Percentiles rank a stretch among this genome's conserved stretches.
Evolutionary conservation across 192 early-diverging fungal genomes (phyloP).

Genomic region (Chytriomyces hyalinus): DNA sequence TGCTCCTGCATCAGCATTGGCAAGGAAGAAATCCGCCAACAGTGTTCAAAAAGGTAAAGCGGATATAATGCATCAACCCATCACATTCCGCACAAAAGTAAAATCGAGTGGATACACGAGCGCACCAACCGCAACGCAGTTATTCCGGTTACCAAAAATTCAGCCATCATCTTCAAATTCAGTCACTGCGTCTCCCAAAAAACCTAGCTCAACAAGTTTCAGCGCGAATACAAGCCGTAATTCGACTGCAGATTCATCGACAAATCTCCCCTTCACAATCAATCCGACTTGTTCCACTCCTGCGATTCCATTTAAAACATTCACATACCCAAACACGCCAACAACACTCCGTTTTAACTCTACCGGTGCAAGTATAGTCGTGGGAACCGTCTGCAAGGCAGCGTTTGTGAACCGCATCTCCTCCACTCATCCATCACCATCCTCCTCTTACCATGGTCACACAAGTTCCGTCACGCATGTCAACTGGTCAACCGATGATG

Average conservation of each 20-base stretch:
- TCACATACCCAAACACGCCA: conserved; percentile 36
- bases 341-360: conserved; percentile 35
- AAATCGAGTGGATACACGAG: conserved; percentile 50
- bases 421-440: not conserved
- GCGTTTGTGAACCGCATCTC: conserved; percentile 22
- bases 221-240: not conserved
- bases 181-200: not conserved
- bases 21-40: not conserved
- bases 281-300: not conserved
- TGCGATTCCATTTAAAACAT: not conserved
- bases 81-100: conserved; percentile 52
- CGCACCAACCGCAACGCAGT: conserved; percentile 27
- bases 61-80: conserved; percentile 40
- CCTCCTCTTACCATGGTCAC: conserved; percentile 34
- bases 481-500: conserved; percentile 21
- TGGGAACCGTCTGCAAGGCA: conserved; percentile 33
- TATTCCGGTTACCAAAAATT: conserved; percentile 38
- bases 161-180: not conserved
- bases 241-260: conserved; percentile 3
- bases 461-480: conserved; percentile 35
- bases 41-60: not conserved
- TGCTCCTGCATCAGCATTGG: conserved; percentile 3
- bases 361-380: conserved; percentile 22
- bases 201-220: not conserved
- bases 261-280: not conserved